Conservation (phyloP, 768 basidiomycete species). For the Pleurotus platypus region DNA sequence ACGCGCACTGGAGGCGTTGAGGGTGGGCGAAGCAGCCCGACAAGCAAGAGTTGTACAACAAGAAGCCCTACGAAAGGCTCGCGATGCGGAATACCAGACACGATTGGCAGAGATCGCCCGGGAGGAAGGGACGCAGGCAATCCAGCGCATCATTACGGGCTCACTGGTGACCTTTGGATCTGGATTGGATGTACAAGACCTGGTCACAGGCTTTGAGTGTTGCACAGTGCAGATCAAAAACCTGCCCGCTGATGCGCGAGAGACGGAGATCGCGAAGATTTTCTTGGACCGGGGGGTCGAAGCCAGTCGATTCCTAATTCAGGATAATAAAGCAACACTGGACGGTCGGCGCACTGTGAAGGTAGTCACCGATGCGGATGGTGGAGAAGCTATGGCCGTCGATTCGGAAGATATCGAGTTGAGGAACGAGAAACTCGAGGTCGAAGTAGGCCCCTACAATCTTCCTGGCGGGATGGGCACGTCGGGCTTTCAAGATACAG, state of each 20-base stretch:
- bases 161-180: conserved; percentile 49
- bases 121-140: conserved; percentile 38
- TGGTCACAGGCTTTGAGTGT: conserved; percentile 51
- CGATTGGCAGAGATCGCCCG: conserved; percentile 18
- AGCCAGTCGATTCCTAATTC: conserved; percentile 26
- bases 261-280: conserved; percentile 36
- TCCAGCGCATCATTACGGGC: conserved; percentile 40
- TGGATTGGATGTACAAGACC: conserved; percentile 40
- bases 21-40: background rate
- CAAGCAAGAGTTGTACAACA: conserved; percentile 14
- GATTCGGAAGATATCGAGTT: conserved; percentile 50
- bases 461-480: conserved; percentile 39
- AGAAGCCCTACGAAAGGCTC: conserved; percentile 15
- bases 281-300: conserved; percentile 41
- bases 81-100: conserved; percentile 15
- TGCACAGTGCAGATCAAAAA: conserved; percentile 43
- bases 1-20: background rate
- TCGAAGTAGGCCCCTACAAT: conserved; percentile 38
- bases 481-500: conserved; percentile 23
- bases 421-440: conserved; percentile 33
- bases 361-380: conserved; percentile 36
- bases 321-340: conserved; percentile 23
- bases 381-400: conserved; percentile 35
- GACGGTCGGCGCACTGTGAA: conserved; percentile 31
- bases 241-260: conserved; percentile 36